Percentiles rank a stretch among this genome's conserved stretches.
These are phyloP conservation scores for Alternaria novae-zelandiae DNA, from an alignment of 2,329 filamentous ascomycete species.

Conservation along the genomic window DNA sequence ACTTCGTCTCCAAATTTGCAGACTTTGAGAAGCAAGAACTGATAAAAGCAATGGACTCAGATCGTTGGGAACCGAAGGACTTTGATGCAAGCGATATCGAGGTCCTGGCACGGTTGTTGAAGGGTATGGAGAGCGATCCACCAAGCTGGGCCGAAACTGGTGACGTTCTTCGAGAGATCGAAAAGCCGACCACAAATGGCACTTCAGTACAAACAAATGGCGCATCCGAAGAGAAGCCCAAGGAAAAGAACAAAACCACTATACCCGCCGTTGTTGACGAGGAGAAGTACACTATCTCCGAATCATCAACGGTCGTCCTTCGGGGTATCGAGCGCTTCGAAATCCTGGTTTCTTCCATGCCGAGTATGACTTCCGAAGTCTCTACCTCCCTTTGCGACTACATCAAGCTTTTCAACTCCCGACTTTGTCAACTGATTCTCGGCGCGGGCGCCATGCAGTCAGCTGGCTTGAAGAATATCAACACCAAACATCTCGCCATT, in stretches of 20 bases:
- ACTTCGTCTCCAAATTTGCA: constrained; percentile 75
- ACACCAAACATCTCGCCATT: constrained; percentile 87
- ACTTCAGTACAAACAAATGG: constrained; percentile 39
- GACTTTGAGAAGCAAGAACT: constrained; percentile 76
- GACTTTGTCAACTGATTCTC: constrained; percentile 94
- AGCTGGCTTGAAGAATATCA: constrained; percentile 90
- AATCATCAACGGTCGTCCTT: constrained; percentile 81
- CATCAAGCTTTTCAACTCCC: constrained; percentile 91
- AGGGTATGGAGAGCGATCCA: constrained; percentile 74
- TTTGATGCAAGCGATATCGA: constrained; percentile 68
- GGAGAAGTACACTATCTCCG: constrained; percentile 83
- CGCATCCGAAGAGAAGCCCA: constrained; percentile 33
- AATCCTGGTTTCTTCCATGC: constrained; percentile 81
- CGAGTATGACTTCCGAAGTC: constrained; percentile 86
- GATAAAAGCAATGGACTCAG: constrained; percentile 77
- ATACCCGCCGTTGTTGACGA: constrained; percentile 75
- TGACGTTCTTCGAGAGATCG: constrained; percentile 39
- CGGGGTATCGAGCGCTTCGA: constrained; percentile 82
- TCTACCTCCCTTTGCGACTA: constrained; percentile 81
- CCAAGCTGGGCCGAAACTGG: constrained; percentile 68
- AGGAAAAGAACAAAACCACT: constrained; percentile 54
- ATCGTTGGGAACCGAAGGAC: constrained; percentile 80
- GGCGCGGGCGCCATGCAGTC: constrained; percentile 89
- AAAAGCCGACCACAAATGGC: constrained; percentile 32
- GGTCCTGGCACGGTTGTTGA: constrained; percentile 69